Percentiles rank a stretch among this genome's conserved stretches.
Evolutionary conservation across 352 stramenopile species (phyloP).

Genomic region (Phytophthora ramorum): DNA sequence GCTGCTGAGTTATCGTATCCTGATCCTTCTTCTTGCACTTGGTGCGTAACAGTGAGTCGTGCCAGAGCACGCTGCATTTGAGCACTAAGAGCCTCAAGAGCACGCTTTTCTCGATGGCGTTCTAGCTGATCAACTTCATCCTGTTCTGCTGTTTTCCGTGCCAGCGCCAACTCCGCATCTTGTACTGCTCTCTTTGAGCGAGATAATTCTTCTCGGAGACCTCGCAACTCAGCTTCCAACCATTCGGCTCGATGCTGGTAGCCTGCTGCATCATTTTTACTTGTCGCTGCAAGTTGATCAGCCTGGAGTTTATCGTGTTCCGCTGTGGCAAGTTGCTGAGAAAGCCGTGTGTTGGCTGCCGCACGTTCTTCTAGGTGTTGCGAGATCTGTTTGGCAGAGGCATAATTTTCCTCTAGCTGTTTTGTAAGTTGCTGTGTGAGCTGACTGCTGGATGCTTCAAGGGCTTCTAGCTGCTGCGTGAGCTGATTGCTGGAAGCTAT

Average conservation of each 20-base stretch:
- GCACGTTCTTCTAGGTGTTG: constrained; percentile 32
- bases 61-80: constrained; percentile 66
- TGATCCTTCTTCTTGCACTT: constrained; percentile 47
- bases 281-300: constrained; percentile 19
- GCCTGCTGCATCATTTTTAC: constrained; percentile 20
- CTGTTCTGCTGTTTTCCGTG: constrained; percentile 30
- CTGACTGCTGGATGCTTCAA: constrained; percentile 8
- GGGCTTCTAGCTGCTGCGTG: constrained; percentile 32
- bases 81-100: constrained; percentile 55
- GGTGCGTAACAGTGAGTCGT: constrained; percentile 56
- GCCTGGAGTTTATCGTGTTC: constrained; percentile 31
- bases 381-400: constrained; percentile 15
- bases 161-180: constrained; percentile 25
- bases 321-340: constrained; percentile 38
- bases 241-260: constrained; percentile 28
- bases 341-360: constrained; percentile 34
- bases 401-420: constrained; percentile 28
- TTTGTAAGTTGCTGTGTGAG: constrained; percentile 31
- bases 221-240: constrained; percentile 23
- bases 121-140: constrained; percentile 50
- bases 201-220: constrained; percentile 28
- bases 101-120: constrained; percentile 46
- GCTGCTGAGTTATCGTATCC: constrained; percentile 40
- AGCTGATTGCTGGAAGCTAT: constrained; percentile 8
- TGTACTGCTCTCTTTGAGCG: constrained; percentile 28